A percentile compares a stretch with the other conserved stretches of the same genome.
phyloP scores from a whole-genome alignment of 1,139 yeast genomes.

The Magnusiomyces tetraspermus region DNA sequence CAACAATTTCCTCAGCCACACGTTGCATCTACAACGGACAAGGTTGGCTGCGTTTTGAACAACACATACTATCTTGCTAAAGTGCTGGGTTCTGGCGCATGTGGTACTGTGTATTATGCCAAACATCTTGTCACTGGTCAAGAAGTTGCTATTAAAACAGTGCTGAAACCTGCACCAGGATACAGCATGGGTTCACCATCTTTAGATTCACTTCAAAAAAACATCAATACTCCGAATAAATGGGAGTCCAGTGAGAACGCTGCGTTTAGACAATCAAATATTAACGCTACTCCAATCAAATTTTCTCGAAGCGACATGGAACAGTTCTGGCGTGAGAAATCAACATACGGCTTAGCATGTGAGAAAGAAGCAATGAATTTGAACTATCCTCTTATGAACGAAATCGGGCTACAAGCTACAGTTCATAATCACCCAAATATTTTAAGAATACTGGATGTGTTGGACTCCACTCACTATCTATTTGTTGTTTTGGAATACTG shows the following conservation, averaged over 20 bases:
- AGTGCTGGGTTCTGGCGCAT: conserved; percentile 83
- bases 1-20: not conserved
- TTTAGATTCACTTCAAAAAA: conserved; percentile 10
- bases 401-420: conserved; percentile 59
- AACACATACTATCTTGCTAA: conserved; percentile 40
- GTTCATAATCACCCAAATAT: conserved; percentile 75
- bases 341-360: conserved; percentile 3
- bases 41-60: conserved; percentile 29
- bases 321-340: conserved; percentile 18
- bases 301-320: conserved; percentile 20
- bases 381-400: conserved; percentile 40
- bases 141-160: conserved; percentile 63
- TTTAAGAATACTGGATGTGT: conserved; percentile 65
- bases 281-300: conserved; percentile 18
- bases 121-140: conserved; percentile 43
- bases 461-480: conserved; percentile 33
- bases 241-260: not conserved
- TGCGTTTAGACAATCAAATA: not conserved
- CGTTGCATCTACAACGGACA: conserved; percentile 7
- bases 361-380: conserved; percentile 15
- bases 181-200: not conserved
- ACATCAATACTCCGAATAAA: not conserved
- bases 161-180: conserved; percentile 39
- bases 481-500: conserved; percentile 76
- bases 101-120: conserved; percentile 73